Percentiles rank a stretch among this genome's conserved stretches.
phyloP scores from a whole-genome alignment of 2,329 filamentous ascomycete genomes.

The Epichloe brachyelytri region DNA sequence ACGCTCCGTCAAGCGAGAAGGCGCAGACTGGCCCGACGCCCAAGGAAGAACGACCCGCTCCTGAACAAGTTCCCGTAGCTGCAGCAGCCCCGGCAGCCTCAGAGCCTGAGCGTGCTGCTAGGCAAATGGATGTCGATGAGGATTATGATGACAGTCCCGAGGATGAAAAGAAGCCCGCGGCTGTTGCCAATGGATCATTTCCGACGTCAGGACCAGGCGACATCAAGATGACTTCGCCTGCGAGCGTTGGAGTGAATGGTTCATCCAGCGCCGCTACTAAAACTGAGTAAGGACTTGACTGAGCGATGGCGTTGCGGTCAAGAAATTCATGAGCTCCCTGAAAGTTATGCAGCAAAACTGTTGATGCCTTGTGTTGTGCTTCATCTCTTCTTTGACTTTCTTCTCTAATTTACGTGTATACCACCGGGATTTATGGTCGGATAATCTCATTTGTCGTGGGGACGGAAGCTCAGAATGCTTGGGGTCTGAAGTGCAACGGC shows the following conservation, averaged over 20 bases:
- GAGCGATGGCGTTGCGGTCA: background rate
- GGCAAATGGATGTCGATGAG: conserved; percentile 95
- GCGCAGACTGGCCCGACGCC: conserved; percentile 18
- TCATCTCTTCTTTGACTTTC: conserved; percentile 11
- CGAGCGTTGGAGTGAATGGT: conserved; percentile 28
- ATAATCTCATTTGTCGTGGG: conserved; percentile 11
- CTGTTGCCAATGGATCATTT: conserved; percentile 30
- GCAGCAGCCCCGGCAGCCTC: conserved; percentile 38
- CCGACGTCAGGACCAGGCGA: conserved; percentile 37
- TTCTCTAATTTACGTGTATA: conserved; percentile 10
- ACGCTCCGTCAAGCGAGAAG: conserved; percentile 42
- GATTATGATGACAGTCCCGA: conserved; percentile 93
- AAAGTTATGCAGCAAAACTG: conserved; percentile 11
- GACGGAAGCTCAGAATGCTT: background rate
- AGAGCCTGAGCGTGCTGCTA: conserved; percentile 70
- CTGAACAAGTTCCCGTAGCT: conserved; percentile 26
- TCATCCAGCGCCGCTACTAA: conserved; percentile 22
- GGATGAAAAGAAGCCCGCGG: conserved; percentile 55
- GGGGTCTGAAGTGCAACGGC: background rate
- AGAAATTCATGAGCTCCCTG: conserved; percentile 13
- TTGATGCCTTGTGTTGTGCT: conserved; percentile 8
- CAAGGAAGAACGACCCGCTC: conserved; percentile 48
- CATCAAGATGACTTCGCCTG: conserved; percentile 28
- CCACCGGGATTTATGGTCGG: conserved; percentile 1
- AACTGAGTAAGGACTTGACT: conserved; percentile 24